Evolutionary conservation across 2,329 filamentous ascomycete genomes (phyloP).

Genomic region (Aspergillus sp.): DNA sequence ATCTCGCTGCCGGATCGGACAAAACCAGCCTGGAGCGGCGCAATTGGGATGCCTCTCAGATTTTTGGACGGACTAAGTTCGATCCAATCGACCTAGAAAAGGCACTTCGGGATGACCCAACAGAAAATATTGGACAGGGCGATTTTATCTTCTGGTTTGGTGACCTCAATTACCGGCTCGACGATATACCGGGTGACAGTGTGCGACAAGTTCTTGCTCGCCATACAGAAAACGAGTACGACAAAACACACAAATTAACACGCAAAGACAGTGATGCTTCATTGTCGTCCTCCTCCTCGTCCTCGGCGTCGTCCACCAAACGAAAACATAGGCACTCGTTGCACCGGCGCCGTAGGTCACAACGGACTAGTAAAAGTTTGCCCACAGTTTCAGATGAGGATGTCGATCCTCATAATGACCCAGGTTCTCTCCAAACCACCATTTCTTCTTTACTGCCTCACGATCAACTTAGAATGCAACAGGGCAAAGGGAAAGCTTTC

Average conservation of each 20-base stretch:
- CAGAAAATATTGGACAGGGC: conserved; percentile 73
- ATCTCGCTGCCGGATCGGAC: conserved; percentile 83
- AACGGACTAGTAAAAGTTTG: conserved; percentile 1
- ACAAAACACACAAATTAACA: conserved; percentile 43
- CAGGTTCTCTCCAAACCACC: conserved; percentile 81
- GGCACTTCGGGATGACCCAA: conserved; percentile 49
- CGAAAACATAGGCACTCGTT: too few relatives aligned
- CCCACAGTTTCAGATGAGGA: conserved; percentile 52
- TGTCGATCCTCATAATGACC: conserved; percentile 68
- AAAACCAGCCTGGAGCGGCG: conserved; percentile 72
- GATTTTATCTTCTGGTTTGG: conserved; percentile 97
- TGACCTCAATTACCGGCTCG: conserved; percentile 89
- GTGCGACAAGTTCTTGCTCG: conserved; percentile 78
- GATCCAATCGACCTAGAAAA: conserved; percentile 67
- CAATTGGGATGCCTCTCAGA: conserved; percentile 84
- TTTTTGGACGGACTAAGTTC: conserved; percentile 71
- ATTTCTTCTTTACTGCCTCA: conserved; percentile 82
- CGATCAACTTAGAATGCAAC: conserved; percentile 75
- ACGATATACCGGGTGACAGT: conserved; percentile 83
- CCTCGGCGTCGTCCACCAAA: background rate
- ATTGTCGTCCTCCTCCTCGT: conserved; percentile 4
- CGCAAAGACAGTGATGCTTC: conserved; percentile 20
- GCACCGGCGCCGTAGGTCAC: too few relatives aligned
- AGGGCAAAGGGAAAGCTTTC: conserved; percentile 72
- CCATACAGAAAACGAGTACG: conserved; percentile 76